Evolutionary conservation across 805 yeast species (phyloP), one percentile per base, ranked within the genome.

Genomic region (Grigorovia humatica): DNA sequence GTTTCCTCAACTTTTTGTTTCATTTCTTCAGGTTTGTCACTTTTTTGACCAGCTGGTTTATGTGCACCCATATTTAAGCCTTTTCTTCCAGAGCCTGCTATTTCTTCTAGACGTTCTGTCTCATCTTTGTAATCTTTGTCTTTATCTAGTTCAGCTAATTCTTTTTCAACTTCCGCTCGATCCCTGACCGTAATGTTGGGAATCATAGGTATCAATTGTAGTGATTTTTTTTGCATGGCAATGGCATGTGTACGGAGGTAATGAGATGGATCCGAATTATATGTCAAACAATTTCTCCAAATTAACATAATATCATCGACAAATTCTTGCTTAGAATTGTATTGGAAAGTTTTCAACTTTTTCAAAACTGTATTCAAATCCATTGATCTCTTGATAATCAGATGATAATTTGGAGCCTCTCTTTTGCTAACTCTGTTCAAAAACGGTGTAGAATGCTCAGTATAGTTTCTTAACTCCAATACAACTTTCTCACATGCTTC

Each of bases 401-500:
- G 83, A 57, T 88, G 88, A 68, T 93, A 93, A 64, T 93, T 93
- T 8, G 99, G 99, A 0, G 99, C 99, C 62, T 93, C 99, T 51
- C 99, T 77, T 65, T 93, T 93, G 53, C 93, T 88, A n/a, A 93
- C 99, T 63, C 88, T 87, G 69, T 90, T 93, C 57, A 93, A 74
- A 63, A 93, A 93, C 0, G 98, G 96, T 1, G 97, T 89, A 0
- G 97, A 89, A 68, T 93, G 98, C 62, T 93, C 97, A 0, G 99
- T 91, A 59, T 85, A 88, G 7, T 91, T 87, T 62, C 99, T 77
- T 35, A 93, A 71, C 60, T 93, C 98, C 56, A 83, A 71, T 0
- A 91, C 90, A 1, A 93, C 99, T 62, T 89, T 90, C 60, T 93
- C 99, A 61, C 97, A 91, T 0, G 97, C 96, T 59, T 95, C 99